Evolutionary conservation across 345 rosid species (phyloP), one percentile per base, ranked within the genome.

Genomic region (Mangifera indica): DNA sequence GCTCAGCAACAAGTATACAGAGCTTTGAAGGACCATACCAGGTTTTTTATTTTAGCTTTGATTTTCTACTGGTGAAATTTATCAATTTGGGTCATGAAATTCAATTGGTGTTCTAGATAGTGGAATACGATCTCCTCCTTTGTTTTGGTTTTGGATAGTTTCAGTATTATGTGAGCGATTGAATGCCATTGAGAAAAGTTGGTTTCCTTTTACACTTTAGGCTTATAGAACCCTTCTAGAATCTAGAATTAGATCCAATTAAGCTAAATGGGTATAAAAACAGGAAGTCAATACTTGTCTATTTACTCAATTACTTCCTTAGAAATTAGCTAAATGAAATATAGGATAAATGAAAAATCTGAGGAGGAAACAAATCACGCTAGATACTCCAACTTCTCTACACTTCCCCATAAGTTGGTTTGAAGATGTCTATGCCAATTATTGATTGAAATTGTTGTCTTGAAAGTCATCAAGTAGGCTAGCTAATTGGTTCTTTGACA

Each of bases 1-100:
- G 99, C 99, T 74, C 99, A 91, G 79, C 87, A 92, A 76, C 97
- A 91, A 79, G 91, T 95, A 82, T 86, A 84, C 79, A 89, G 81
- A 79, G 99, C 98, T 32, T 78, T 95, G 82, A 95, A 89, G 84
- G 89, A 95, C 87, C 98, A 89, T 64, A 73, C 92, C 62, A 89
- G 99, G 99, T 94, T 65, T 73, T 76, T 69, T 62, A 32, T 42
- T 25, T 76, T 73, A 26, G 37, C 5, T 40, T 3, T 15, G 25
- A 69, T 49, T 5, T 44, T 55, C 2, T 5, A n/a, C 3, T 34
- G 25, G 60, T 53, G 20, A 18, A 66, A 52, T 10, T 58, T 10
- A 25, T 32, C 12, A n/a, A 53, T 13, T 20, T 37, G 51, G 10
- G 42, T 40, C 34, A 62, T 62, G 66, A 61, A 68, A 51, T 14